These are phyloP conservation scores for Trypethelium eluteriae DNA, from an alignment of 495 filamentous ascomycete genomes.

Conservation along the genomic window DNA sequence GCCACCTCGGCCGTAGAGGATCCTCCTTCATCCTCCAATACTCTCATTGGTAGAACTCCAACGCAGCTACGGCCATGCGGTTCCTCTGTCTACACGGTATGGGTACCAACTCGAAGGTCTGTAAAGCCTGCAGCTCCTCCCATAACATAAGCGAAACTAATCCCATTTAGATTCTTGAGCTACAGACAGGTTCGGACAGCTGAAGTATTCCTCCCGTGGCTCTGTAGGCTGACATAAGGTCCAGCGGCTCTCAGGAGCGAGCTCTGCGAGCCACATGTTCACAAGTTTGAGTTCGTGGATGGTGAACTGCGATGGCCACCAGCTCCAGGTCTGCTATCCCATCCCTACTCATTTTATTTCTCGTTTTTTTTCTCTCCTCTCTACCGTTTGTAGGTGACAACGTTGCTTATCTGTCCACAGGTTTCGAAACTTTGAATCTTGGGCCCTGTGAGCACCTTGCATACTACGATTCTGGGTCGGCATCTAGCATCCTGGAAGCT, in stretches of 20 bases:
- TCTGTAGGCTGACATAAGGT: background rate
- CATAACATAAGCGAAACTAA: background rate
- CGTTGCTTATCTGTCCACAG: background rate
- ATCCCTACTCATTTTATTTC: background rate
- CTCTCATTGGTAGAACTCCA: background rate
- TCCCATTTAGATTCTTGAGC: background rate
- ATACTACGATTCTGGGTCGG: background rate
- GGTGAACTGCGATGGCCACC: background rate
- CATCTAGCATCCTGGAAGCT: background rate
- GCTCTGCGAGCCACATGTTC: background rate
- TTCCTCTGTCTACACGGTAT: background rate
- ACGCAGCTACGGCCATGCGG: background rate
- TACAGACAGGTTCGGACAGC: background rate
- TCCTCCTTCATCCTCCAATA: background rate
- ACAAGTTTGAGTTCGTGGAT: background rate
- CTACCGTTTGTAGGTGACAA: background rate
- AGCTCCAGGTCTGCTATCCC: background rate
- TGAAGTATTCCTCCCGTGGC: background rate
- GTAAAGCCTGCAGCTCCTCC: background rate
- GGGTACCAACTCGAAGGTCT: background rate
- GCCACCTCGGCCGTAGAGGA: too few species aligned
- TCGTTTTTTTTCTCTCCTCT: too few species aligned
- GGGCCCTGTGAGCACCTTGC: background rate
- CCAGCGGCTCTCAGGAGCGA: background rate
- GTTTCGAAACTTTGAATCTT: background rate